Evolutionary conservation across 495 filamentous ascomycete genomes (phyloP), one percentile per base, ranked within the genome.

Genomic region (Tuber microsphaerosporum): DNA sequence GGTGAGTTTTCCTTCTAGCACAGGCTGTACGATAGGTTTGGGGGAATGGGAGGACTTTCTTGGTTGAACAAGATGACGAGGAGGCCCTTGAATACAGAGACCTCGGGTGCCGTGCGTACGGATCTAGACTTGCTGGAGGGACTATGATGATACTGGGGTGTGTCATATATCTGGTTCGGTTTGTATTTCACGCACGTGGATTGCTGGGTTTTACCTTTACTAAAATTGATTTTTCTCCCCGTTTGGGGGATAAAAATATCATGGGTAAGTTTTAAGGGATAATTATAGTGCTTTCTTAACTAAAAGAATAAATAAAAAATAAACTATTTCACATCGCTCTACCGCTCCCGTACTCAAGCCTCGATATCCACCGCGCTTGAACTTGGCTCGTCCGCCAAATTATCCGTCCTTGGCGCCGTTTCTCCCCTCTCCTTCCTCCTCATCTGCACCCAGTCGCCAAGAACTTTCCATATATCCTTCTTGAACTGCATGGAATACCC

Each of bases 401-500:
- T 72, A 39, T 78, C 72, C 68, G 71, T 42, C 65, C 80, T 79
- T 9, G 81, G 81, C 0, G 80, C 81, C 41, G 71, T 77, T 70
- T 82, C 81, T 71, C 88, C 85, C 81, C 90, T 87, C 85, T 90
- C 86, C 75, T 86, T 85, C 75, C 90, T 86, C 78, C 86, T 84
- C 81, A 80, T 73, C 61, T 86, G 83, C 74, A 93, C 93, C 93
- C 93, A 98, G 51, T 86, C 87, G n/a, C 95, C 95, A 84, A 97
- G 85, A 74, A 91, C 89, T 83, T 86, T 90, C 94, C 94, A 97
- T 68, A 97, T 90, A 77, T 83, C 87, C 87, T 93, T 88, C 84
- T 97, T 97, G 87, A 97, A 91, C 48, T 84, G 85, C 71, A 85
- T 85, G 73, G 85, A 88, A 86, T 94, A 86, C 75, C 87, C 88